These are phyloP conservation scores for Aspergillus mulundensis DNA, from an alignment of 495 filamentous ascomycete species.

Conservation along the genomic window DNA sequence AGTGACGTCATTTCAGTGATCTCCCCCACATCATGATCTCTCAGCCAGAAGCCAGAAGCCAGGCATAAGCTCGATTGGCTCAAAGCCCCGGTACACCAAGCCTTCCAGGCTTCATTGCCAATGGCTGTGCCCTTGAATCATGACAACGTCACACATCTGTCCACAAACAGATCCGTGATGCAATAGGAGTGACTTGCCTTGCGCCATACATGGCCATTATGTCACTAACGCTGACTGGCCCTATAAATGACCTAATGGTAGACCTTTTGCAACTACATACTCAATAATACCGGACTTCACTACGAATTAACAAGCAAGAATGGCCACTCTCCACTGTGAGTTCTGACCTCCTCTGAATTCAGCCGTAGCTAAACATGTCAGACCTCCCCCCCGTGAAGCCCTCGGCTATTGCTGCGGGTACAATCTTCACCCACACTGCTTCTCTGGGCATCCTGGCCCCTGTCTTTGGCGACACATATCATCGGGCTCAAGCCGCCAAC, in stretches of 20 bases:
- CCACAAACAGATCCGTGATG: conserved; percentile 11
- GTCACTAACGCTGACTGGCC: conserved; percentile 2
- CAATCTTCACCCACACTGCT: conserved; percentile 85
- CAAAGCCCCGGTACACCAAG: background rate
- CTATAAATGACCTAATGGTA: background rate
- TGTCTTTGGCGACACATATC: conserved; percentile 92
- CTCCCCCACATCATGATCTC: conserved; percentile 8
- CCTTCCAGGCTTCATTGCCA: background rate
- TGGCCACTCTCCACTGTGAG: conserved; percentile 65
- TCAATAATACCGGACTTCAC: too few relatives aligned
- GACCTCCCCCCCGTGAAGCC: conserved; percentile 96
- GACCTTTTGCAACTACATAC: background rate
- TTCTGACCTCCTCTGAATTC: background rate
- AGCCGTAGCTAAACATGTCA: conserved; percentile 27
- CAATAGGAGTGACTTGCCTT: background rate
- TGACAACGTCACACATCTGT: conserved; percentile 45
- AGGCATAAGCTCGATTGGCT: background rate
- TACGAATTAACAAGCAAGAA: conserved; percentile 22
- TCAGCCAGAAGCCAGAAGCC: background rate
- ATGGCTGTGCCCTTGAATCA: conserved; percentile 28
- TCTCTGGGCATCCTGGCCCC: conserved; percentile 80
- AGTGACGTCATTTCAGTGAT: conserved; percentile 1
- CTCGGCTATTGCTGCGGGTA: conserved; percentile 93
- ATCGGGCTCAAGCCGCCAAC: conserved; percentile 85
- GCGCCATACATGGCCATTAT: background rate